These are phyloP conservation scores for Avena eriantha DNA, from an alignment of 176 grass and related monocot species.

Conservation along the genomic window DNA sequence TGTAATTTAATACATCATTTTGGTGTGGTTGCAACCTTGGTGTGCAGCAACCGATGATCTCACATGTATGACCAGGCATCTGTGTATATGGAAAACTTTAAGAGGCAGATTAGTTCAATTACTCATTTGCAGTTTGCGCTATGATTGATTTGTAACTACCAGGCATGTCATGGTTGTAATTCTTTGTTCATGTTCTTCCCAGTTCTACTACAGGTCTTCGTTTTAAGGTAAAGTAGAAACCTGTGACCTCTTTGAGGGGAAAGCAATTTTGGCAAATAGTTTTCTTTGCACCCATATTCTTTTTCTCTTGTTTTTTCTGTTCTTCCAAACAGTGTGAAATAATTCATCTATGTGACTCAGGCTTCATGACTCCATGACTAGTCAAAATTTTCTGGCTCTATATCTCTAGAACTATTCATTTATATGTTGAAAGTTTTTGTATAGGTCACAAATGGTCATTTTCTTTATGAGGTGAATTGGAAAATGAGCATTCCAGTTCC, in stretches of 20 bases:
- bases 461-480: neutral
- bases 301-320: neutral
- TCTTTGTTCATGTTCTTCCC: neutral
- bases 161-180: neutral
- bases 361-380: neutral
- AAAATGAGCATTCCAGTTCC: neutral
- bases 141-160: neutral
- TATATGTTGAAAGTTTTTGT: neutral
- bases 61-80: slow-evolving; percentile 11
- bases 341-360: neutral
- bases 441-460: neutral
- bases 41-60: neutral
- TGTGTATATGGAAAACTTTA: slow-evolving; percentile 41
- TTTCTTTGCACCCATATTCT: neutral
- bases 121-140: neutral
- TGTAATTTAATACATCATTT: slow-evolving; percentile 31
- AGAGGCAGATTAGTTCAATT: neutral
- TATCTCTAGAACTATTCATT: neutral
- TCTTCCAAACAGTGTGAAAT: neutral
- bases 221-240: neutral
- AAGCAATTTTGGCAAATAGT: neutral
- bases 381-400: neutral
- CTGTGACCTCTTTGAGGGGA: neutral
- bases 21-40: slow-evolving; percentile 18
- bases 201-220: neutral